Percentiles rank a stretch among this genome's conserved stretches.
These are phyloP conservation scores for Gossypium longicalyx DNA, from an alignment of 345 rosid species.

Conservation along the genomic window DNA sequence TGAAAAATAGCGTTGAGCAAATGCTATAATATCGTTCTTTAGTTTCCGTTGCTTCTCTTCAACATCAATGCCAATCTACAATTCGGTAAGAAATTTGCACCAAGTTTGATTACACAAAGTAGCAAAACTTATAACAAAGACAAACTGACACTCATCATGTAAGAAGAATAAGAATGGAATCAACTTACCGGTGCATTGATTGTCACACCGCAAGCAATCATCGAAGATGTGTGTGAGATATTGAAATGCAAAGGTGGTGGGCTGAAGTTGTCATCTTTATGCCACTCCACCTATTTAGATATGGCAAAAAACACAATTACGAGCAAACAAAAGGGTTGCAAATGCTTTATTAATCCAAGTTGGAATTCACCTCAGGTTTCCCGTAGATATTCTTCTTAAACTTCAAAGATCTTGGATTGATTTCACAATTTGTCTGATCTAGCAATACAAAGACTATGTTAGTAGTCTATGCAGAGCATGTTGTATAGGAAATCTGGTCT, in stretches of 20 bases:
- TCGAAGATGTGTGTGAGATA: slow-evolving; percentile 76
- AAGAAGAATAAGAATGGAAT: slow-evolving; percentile 1
- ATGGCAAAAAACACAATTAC: neutral
- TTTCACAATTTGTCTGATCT: slow-evolving; percentile 52
- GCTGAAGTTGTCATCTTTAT: slow-evolving; percentile 24
- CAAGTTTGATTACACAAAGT: neutral
- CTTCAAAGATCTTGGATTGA: slow-evolving; percentile 57
- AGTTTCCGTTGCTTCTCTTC: slow-evolving; percentile 70
- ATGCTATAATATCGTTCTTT: slow-evolving; percentile 46
- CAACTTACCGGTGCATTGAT: slow-evolving; percentile 48
- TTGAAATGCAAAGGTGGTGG: slow-evolving; percentile 62
- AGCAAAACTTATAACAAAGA: neutral
- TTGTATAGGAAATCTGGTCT: neutral
- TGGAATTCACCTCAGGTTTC: slow-evolving; percentile 80
- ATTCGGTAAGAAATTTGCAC: slow-evolving; percentile 10
- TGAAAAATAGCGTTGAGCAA: slow-evolving; percentile 63
- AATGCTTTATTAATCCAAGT: neutral
- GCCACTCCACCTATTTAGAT: slow-evolving; percentile 63
- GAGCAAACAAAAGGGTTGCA: neutral
- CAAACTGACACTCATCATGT: neutral
- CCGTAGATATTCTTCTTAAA: slow-evolving; percentile 76
- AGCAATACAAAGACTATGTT: slow-evolving; percentile 21
- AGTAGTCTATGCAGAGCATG: slow-evolving; percentile 12
- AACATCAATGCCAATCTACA: slow-evolving; percentile 80
- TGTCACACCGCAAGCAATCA: slow-evolving; percentile 86